Base-by-base conservation (phyloP, 2,329 filamentous ascomycete genomes). In the Paecilomyces sp. region DNA sequence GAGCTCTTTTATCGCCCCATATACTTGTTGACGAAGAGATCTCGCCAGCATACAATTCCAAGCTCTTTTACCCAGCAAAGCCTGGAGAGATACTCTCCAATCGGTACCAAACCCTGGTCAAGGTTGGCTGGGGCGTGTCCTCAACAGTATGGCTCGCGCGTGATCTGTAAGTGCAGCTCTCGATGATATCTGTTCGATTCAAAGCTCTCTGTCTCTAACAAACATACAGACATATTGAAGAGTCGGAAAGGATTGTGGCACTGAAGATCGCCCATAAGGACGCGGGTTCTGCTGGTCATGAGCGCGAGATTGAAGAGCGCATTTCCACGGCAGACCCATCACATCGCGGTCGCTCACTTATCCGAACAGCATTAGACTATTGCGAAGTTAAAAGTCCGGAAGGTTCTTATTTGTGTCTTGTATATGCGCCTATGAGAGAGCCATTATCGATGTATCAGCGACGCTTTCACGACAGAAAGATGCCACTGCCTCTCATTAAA, bases 391-490 rank as follows among this genome's bases (percentile, higher is more conserved):
- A 64, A 54, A 62, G 67, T 8, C 67, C 67, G 58, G 58, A 71
- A 61, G 69, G 73, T 54, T 65, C 65, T 55, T 62, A 78, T 64
- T 60, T 64, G 6, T 77, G 74, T 64, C 71, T 78, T 62, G 72
- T 74, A 8, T 76, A 74, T 64, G 66, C 69, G 30, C 72, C 74
- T 51, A 67, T 77, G 65, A 74, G 74, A 55, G 74, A 77, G 64
- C 67, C 72, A 47, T 66, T 77, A 12, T 74, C 68, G 56, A 65
- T 72, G 47, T 74, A 72, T 63, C 68, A 71, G 63, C 60, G 62
- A 57, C 70, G 70, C 59, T 75, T 72, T 63, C 61, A 63, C 0
- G 51, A 65, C 15, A 58, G 61, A 59, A 72, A 65, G 52, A 68
- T 77, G 58, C 73, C 68, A 61, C 65, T 71, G 28, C 66, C 68